phyloP scores from a whole-genome alignment of 352 stramenopile genomes.

The Globisporangium nagaii region DNA sequence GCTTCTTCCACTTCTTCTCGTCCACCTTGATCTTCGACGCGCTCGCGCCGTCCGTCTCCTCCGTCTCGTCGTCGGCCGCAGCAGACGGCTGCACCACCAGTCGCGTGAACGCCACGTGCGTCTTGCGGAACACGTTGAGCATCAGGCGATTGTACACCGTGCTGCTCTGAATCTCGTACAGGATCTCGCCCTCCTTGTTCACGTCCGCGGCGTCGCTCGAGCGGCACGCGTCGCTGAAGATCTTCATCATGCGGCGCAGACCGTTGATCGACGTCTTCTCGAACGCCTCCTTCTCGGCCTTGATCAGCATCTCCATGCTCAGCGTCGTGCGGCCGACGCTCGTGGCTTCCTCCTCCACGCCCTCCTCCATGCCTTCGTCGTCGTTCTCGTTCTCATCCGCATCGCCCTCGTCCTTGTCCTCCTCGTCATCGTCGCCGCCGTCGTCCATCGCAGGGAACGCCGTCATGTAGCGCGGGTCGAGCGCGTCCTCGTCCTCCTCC shows the following conservation, averaged over 20 bases:
- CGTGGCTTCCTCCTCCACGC: constrained; percentile 21
- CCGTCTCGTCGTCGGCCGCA: constrained; percentile 11
- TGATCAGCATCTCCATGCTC: constrained; percentile 66
- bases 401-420: neutral
- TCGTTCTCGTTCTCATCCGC: constrained; percentile 14
- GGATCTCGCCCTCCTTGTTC: constrained; percentile 67
- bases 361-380: constrained; percentile 5
- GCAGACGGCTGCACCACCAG: constrained; percentile 45
- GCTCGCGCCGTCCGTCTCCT: constrained; percentile 22
- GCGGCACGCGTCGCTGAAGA: constrained; percentile 93
- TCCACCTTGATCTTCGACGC: constrained; percentile 38
- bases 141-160: constrained; percentile 95
- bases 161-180: constrained; percentile 91
- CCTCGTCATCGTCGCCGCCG: constrained; percentile 21
- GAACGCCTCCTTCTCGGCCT: constrained; percentile 89
- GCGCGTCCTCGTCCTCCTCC: constrained; percentile 76
- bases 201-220: constrained; percentile 82
- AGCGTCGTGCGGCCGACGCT: constrained; percentile 51
- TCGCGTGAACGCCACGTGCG: constrained; percentile 80
- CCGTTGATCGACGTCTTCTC: constrained; percentile 82
- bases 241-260: constrained; percentile 89
- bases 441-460: constrained; percentile 22
- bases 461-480: constrained; percentile 77
- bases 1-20: constrained; percentile 78
- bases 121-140: constrained; percentile 89